phyloP scores from a whole-genome alignment of 148 eudicot genomes.

The Rhododendron molle region DNA sequence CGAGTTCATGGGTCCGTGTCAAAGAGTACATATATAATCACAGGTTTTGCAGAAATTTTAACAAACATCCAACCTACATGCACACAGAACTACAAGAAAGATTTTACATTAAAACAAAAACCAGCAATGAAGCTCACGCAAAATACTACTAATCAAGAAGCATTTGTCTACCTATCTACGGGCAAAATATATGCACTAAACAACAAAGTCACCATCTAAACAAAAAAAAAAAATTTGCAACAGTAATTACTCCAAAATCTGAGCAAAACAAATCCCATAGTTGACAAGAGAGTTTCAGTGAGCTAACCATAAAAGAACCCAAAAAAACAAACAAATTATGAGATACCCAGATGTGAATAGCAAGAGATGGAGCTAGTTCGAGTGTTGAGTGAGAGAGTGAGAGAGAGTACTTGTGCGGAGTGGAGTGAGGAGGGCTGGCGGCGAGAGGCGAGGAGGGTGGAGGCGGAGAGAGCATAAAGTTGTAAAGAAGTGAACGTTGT shows the following conservation, averaged over 20 bases:
- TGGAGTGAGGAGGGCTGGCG: not conserved
- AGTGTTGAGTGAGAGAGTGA: not conserved
- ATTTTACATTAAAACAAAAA: not conserved
- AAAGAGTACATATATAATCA: too few relatives aligned
- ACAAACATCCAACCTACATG: not conserved
- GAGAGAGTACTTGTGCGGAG: not conserved
- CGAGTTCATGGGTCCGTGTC: not conserved
- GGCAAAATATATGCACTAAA: not conserved
- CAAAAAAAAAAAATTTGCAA: not conserved
- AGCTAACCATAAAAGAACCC: not conserved
- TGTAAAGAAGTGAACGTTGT: conserved; percentile 5
- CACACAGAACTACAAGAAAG: not conserved
- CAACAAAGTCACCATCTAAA: not conserved
- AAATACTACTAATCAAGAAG: not conserved
- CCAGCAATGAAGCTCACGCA: not conserved
- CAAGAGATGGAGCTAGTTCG: not conserved
- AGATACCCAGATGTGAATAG: not conserved
- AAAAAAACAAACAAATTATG: not conserved
- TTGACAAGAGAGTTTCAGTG: not conserved
- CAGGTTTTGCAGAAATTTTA: not conserved
- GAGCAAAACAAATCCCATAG: not conserved
- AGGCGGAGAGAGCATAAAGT: not conserved
- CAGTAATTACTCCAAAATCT: not conserved
- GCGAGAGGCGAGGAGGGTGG: not conserved
- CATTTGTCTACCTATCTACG: not conserved